Evolutionary conservation across 768 basidiomycete genomes (phyloP).

Genomic region (Nevesoporus exiguus): DNA sequence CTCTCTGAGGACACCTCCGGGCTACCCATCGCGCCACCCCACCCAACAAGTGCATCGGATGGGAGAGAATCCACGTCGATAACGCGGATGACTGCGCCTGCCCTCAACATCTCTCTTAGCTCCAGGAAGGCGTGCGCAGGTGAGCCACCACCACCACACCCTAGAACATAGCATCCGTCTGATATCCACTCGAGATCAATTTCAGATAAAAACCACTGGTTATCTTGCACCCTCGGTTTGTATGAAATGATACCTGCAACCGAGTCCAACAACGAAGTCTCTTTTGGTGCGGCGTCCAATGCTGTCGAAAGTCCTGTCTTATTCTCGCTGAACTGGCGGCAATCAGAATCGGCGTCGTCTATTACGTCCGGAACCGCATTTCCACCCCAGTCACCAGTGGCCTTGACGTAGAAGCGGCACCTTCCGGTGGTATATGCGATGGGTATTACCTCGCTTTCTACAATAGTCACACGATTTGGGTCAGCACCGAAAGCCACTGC

Average conservation of each 20-base stretch:
- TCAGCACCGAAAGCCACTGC: constrained; percentile 47
- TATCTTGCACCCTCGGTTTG: constrained; percentile 28
- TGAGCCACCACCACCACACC: constrained; percentile 61
- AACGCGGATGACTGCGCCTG: constrained; percentile 44
- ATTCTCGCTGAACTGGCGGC: constrained; percentile 4
- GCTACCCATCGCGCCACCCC: constrained; percentile 44
- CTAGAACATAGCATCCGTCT: constrained; percentile 60
- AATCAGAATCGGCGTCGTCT: constrained; percentile 9
- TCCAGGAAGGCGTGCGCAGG: constrained; percentile 51
- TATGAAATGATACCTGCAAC: constrained; percentile 35
- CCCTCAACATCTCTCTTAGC: constrained; percentile 49
- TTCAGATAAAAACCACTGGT: constrained; percentile 46
- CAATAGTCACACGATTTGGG: constrained; percentile 41
- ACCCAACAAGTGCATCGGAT: constrained; percentile 40
- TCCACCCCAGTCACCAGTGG: constrained; percentile 49
- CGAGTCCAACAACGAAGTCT: constrained; percentile 13
- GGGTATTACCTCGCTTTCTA: constrained; percentile 55
- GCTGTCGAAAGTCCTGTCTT: background rate
- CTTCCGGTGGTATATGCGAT: constrained; percentile 33
- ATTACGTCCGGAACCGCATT: constrained; percentile 19
- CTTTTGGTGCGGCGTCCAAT: constrained; percentile 7
- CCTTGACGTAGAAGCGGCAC: constrained; percentile 52
- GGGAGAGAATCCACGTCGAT: constrained; percentile 42
- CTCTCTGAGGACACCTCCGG: constrained; percentile 39
- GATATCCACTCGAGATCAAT: constrained; percentile 56